Conservation (phyloP, 2,329 filamentous ascomycete species). For the Mycocentrospora acerina region DNA sequence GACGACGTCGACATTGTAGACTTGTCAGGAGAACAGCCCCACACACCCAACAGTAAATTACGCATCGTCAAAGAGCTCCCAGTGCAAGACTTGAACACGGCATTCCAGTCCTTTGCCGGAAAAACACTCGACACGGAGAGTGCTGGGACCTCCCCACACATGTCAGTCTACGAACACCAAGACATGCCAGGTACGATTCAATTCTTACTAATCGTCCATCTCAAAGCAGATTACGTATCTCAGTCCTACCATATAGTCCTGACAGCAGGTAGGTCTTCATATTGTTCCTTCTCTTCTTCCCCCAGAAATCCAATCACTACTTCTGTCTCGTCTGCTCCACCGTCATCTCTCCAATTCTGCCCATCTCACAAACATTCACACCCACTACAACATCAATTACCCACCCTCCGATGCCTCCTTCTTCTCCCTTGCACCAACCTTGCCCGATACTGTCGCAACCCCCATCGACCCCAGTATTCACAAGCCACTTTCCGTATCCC, state of each 20-base stretch:
- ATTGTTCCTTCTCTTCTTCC: slow-evolving; percentile 77
- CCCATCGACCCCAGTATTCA: slow-evolving; percentile 76
- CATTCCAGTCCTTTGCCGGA: slow-evolving; percentile 27
- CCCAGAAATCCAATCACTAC: slow-evolving; percentile 63
- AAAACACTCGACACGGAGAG: slow-evolving; percentile 3
- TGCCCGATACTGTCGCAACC: slow-evolving; percentile 19
- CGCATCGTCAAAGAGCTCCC: slow-evolving; percentile 25
- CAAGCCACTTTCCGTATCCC: slow-evolving; percentile 67
- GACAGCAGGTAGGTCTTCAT: slow-evolving; percentile 65
- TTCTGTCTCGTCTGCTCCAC: slow-evolving; percentile 76
- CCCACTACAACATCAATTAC: slow-evolving; percentile 75
- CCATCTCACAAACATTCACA: slow-evolving; percentile 88
- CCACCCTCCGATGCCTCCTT: slow-evolving; percentile 51
- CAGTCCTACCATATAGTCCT: slow-evolving; percentile 6
- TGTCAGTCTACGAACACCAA: slow-evolving; percentile 61
- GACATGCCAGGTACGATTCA: slow-evolving; percentile 66
- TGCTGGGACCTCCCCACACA: slow-evolving; percentile 6
- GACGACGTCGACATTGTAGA: slow-evolving; percentile 50
- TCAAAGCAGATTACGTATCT: not conserved
- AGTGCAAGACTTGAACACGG: slow-evolving; percentile 17
- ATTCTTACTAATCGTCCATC: too few species aligned
- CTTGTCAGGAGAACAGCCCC: slow-evolving; percentile 32
- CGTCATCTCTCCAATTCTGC: slow-evolving; percentile 70
- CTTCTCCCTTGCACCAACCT: slow-evolving; percentile 49
- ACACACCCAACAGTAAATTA: slow-evolving; percentile 22